Base-by-base conservation (phyloP, 345 rosid genomes). In the Adansonia digitata region DNA sequence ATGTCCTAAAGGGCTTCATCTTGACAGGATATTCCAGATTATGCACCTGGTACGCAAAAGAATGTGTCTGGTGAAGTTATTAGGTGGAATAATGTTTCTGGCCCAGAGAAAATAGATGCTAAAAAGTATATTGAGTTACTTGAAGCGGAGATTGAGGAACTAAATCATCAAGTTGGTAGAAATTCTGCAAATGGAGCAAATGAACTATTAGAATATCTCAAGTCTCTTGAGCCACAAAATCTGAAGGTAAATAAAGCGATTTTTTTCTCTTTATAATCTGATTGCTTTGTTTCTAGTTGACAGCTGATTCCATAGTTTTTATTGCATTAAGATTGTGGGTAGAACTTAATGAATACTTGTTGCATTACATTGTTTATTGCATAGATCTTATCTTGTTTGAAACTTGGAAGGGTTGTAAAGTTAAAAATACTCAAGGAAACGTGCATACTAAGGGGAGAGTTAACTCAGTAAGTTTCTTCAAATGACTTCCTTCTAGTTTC, bases 31-130 rank as follows among this genome's bases (percentile, higher is more conserved):
- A 79, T 72, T 68, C 88, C 91, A 14, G 92, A 89, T 80, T 95
- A 89, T 83, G 99, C 94, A 73, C 94, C 93, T 6, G 98, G 97
- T 78, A 88, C 98, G 2, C 98, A 95, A 78, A 95, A 95, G 88
- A 95, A 87, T 69, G 96, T 93, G 63, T 85, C 93, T 22, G 98
- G 99, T 71, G 97, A 95, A 84, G 97, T 95, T 60, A 89, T 95
- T 29, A 81, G 92, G 80, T 93, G 99, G 99, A 89, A 90, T 79
- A 85, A 88, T 81, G 84, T 90, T 31, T 91, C 98, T 77, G 97
- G 99, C 70, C 84, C 90, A 1, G 98, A 93, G 88, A 93, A 81
- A 85, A 86, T 95, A 27, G 98, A 93, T 81, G 98, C 97, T 37
- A 88, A 88, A 78, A 93, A 88, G 75, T 95, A 91, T 81, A 93